Percentiles rank a stretch among this genome's conserved stretches.
Conservation (phyloP, 2,329 filamentous ascomycete genomes). For the Myriosclerotinia duriaeana region DNA sequence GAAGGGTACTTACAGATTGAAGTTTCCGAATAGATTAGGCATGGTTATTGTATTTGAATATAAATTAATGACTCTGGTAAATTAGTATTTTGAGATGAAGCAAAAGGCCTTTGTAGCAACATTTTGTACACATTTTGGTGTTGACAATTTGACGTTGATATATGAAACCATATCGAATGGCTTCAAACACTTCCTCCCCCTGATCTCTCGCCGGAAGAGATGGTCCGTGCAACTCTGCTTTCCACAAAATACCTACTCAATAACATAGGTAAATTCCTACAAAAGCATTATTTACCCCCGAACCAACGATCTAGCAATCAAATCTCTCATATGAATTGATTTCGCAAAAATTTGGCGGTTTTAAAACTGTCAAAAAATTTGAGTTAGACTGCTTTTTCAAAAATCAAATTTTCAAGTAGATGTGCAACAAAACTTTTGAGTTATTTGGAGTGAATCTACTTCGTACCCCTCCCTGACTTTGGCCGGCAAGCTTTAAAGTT, state of each 20-base stretch:
- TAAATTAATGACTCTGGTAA: not conserved
- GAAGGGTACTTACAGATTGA: slow-evolving; percentile 29
- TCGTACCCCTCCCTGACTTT: not conserved
- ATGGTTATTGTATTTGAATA: not conserved
- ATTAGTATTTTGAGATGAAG: not conserved
- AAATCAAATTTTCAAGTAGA: not conserved
- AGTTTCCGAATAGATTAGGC: slow-evolving; percentile 26
- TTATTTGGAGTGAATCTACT: not conserved
- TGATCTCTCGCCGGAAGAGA: not conserved
- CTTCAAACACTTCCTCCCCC: slow-evolving; percentile 4
- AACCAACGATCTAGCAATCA: not conserved
- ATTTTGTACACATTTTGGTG: not conserved
- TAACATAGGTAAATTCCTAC: not conserved
- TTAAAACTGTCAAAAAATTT: not conserved
- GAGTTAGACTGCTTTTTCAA: not conserved
- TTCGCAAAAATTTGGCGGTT: not conserved
- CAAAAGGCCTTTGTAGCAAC: slow-evolving; percentile 7
- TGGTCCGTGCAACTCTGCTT: not conserved
- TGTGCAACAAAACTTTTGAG: not conserved
- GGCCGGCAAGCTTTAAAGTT: not conserved
- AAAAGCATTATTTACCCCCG: not conserved
- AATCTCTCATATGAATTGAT: not conserved
- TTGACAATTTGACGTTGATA: not conserved
- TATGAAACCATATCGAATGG: slow-evolving; percentile 6
- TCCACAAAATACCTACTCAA: not conserved